Evolutionary conservation across 768 basidiomycete species (phyloP).

Genomic region (Naganishia friedmannii): DNA sequence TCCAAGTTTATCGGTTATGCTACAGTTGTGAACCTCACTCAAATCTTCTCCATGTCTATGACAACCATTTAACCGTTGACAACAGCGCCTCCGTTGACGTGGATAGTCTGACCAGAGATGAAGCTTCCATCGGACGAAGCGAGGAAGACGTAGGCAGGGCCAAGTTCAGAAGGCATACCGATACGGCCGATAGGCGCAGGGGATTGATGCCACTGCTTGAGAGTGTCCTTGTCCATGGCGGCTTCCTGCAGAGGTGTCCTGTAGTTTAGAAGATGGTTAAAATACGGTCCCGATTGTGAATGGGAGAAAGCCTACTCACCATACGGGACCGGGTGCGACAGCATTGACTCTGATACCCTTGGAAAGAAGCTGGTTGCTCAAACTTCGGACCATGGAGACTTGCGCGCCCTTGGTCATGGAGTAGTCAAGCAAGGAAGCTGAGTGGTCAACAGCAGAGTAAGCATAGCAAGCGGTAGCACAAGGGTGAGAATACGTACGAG

Average conservation of each 20-base stretch:
- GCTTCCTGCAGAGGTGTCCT: conserved; percentile 48
- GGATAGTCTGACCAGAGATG: conserved; percentile 50
- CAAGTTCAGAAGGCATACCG: conserved; percentile 60
- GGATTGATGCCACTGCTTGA: conserved; percentile 36
- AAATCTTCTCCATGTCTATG: no score
- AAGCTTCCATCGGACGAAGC: conserved; percentile 52
- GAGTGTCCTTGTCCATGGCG: conserved; percentile 44
- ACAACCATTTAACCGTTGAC: conserved; percentile 26
- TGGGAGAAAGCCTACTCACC: conserved; percentile 2
- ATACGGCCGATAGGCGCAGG: conserved; percentile 55
- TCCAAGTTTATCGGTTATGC: not conserved
- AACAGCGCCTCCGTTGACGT: conserved; percentile 51
- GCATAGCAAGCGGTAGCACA: not conserved
- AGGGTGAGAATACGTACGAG: conserved; percentile 18
- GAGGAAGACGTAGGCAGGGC: conserved; percentile 61
- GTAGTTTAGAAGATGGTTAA: not conserved
- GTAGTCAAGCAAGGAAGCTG: conserved; percentile 57
- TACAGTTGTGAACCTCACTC: no score
- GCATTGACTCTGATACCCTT: conserved; percentile 57
- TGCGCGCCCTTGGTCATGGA: conserved; percentile 61
- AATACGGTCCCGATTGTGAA: conserved; percentile 30
- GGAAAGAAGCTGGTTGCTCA: conserved; percentile 59
- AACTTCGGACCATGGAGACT: conserved; percentile 56
- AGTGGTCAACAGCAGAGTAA: not conserved
- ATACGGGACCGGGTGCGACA: conserved; percentile 36